A percentile compares a stretch with the other conserved stretches of the same genome.
phyloP scores from a whole-genome alignment of 1,139 yeast species.

The Magnusiomyces paraingens region DNA sequence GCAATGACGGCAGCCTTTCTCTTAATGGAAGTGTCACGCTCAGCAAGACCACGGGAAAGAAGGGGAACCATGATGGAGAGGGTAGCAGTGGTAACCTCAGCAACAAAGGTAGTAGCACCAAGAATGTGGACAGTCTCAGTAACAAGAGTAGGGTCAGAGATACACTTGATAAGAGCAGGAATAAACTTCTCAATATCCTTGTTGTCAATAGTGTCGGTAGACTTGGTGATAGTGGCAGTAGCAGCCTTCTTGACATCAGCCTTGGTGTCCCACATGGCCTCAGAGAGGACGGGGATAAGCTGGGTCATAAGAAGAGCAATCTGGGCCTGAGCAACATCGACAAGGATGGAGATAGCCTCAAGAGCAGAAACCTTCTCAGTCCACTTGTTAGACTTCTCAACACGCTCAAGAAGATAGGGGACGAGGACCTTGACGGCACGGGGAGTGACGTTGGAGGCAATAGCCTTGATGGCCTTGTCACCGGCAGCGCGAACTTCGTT shows the following conservation, averaged over 20 bases:
- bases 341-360: constrained; percentile 77
- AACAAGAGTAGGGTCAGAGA: constrained; percentile 92
- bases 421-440: constrained; percentile 84
- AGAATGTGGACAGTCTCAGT: constrained; percentile 98
- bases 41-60: constrained; percentile 98
- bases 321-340: constrained; percentile 92
- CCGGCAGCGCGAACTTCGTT: constrained; percentile 67
- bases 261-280: constrained; percentile 99
- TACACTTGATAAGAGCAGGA: constrained; percentile 95
- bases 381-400: constrained; percentile 85
- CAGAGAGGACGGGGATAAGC: constrained; percentile 95
- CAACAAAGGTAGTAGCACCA: constrained; percentile 99
- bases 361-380: constrained; percentile 93
- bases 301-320: constrained; percentile 99
- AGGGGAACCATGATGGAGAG: constrained; percentile 99
- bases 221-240: constrained; percentile 88
- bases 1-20: constrained; percentile 99
- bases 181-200: constrained; percentile 99
- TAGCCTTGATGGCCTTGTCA: constrained; percentile 62
- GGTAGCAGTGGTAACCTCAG: constrained; percentile 99
- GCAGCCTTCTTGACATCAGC: constrained; percentile 96
- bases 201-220: constrained; percentile 97
- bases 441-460: constrained; percentile 82
- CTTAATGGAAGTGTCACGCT: constrained; percentile 98
- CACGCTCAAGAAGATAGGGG: constrained; percentile 68